These are phyloP conservation scores for Spathaspora sp. DNA, from an alignment of 805 yeast species.

Conservation along the genomic window DNA sequence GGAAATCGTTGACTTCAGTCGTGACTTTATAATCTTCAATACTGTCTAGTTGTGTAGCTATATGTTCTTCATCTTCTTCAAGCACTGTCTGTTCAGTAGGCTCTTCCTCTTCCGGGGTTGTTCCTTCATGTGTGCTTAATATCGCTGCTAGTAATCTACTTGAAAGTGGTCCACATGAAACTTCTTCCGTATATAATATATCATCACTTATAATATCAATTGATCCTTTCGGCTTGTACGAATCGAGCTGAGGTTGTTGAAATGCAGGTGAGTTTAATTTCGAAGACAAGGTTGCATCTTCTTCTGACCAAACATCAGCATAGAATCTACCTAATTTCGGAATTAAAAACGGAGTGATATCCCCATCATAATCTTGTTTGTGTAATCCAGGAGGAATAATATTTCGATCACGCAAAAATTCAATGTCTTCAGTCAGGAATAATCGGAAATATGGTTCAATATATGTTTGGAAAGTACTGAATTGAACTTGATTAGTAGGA, in stretches of 20 bases:
- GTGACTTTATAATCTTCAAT: constrained; percentile 38
- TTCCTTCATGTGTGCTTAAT: constrained; percentile 42
- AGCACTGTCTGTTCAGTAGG: constrained; percentile 10
- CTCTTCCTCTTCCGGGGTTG: constrained; percentile 21
- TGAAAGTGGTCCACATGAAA: constrained; percentile 89
- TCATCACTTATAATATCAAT: constrained; percentile 58
- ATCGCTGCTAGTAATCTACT: constrained; percentile 81
- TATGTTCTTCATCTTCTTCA: constrained; percentile 26
- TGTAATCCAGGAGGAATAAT: constrained; percentile 51
- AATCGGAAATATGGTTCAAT: constrained; percentile 82
- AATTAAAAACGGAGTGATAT: constrained; percentile 65
- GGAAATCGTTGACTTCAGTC: constrained; percentile 60
- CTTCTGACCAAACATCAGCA: constrained; percentile 82
- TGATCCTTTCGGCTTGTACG: constrained; percentile 55
- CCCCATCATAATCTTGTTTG: constrained; percentile 55
- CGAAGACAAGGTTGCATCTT: constrained; percentile 51
- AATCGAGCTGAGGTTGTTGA: constrained; percentile 39
- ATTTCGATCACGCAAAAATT: constrained; percentile 60
- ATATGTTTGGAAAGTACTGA: constrained; percentile 78
- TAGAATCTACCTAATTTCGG: constrained; percentile 86
- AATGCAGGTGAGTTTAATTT: constrained; percentile 46
- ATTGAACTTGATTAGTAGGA: constrained; percentile 83
- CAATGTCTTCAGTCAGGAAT: constrained; percentile 76
- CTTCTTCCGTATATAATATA: constrained; percentile 61
- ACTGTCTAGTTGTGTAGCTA: constrained; percentile 32